Evolutionary conservation across 257 asterid species (phyloP).

Genomic region (Solanum clarkiae): DNA sequence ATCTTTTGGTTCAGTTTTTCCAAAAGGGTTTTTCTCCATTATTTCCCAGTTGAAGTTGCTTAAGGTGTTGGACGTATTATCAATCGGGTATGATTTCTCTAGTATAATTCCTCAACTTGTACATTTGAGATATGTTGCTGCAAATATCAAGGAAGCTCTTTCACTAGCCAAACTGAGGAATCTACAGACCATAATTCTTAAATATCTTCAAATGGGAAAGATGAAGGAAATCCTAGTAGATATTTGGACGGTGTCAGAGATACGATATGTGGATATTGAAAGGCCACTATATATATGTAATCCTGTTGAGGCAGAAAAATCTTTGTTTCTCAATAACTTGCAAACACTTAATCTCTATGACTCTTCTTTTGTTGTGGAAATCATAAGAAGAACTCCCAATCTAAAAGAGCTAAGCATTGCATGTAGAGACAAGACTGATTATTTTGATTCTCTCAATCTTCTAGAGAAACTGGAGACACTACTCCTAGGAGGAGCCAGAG

Average conservation of each 20-base stretch:
- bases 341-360: not conserved
- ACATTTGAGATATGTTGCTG: no score
- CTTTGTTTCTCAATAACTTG: not conserved
- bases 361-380: not conserved
- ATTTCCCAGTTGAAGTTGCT: no score
- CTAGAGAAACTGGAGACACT: not conserved
- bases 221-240: no score
- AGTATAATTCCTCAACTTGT: no score
- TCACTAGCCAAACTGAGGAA: no score
- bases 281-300: not conserved
- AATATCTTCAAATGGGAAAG: accelerated
- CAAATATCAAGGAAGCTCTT: no score
- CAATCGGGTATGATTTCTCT: no score
- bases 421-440: no score
- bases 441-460: not conserved
- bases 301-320: not conserved
- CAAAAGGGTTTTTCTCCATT: not conserved
- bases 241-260: not conserved
- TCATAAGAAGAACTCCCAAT: not conserved
- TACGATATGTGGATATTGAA: not conserved
- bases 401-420: not conserved
- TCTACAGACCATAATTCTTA: no score
- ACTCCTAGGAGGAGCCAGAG: accelerated
- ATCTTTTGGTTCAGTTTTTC: no score
- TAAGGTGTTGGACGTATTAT: no score